phyloP scores from a whole-genome alignment of 352 stramenopile genomes.

The Phytophthora multivora region DNA sequence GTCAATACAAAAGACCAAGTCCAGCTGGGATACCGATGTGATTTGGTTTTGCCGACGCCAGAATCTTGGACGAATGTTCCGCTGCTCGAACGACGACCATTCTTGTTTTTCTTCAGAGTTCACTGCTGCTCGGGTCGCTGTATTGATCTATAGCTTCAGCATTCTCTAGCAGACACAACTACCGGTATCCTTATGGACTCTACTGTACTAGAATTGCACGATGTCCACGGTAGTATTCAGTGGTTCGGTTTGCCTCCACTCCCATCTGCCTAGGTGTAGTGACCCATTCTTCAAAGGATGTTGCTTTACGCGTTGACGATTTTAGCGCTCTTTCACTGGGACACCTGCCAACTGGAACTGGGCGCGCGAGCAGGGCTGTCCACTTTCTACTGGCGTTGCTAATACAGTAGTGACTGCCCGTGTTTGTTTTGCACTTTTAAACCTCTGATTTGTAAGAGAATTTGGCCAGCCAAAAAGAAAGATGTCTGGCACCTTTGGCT shows the following conservation, averaged over 20 bases:
- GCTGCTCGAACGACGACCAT: neutral
- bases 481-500: neutral
- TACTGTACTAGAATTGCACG: too few species aligned
- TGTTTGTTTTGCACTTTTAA: slow-evolving; percentile 8
- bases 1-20: neutral
- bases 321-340: slow-evolving; percentile 3
- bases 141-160: too few species aligned
- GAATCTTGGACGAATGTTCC: neutral
- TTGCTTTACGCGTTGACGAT: neutral
- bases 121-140: neutral
- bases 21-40: neutral
- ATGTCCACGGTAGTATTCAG: neutral
- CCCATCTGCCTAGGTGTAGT: neutral
- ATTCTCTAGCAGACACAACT: too few species aligned
- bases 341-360: neutral
- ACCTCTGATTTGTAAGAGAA: neutral
- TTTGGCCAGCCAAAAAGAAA: neutral
- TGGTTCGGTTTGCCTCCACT: neutral
- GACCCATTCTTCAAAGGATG: slow-evolving; percentile 5
- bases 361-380: slow-evolving; percentile 3
- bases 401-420: neutral
- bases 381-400: slow-evolving; percentile 10
- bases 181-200: too few species aligned
- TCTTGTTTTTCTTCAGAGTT: too few species aligned
- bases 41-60: slow-evolving; percentile 1